phyloP scores from a whole-genome alignment of 768 basidiomycete species.

The Phylloporus scabripes region DNA sequence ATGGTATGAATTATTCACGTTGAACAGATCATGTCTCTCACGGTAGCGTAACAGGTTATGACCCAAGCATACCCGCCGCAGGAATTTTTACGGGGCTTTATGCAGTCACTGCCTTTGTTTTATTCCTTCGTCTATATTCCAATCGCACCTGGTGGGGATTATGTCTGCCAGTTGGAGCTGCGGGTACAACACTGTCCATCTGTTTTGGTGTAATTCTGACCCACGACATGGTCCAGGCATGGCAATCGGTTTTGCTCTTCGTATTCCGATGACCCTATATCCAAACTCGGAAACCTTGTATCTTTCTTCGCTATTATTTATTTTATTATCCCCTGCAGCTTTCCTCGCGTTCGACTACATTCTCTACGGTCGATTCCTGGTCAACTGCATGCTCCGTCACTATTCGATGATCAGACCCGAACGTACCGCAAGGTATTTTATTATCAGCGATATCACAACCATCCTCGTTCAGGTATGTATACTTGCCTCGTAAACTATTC shows the following conservation, averaged over 20 bases:
- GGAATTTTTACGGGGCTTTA: conserved; percentile 21
- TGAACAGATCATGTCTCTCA: neutral
- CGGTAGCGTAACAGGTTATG: conserved; percentile 12
- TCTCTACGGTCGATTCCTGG: conserved; percentile 26
- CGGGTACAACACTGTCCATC: conserved; percentile 10
- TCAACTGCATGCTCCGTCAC: conserved; percentile 12
- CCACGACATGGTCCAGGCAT: conserved; percentile 10
- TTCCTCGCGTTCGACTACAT: conserved; percentile 34
- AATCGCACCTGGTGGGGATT: conserved; percentile 29
- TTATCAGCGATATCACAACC: conserved; percentile 26
- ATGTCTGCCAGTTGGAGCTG: conserved; percentile 28
- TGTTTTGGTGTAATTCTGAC: conserved; percentile 2
- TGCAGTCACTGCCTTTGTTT: conserved; percentile 3
- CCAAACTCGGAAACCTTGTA: conserved; percentile 17
- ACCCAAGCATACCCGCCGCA: conserved; percentile 22
- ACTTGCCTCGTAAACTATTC: neutral
- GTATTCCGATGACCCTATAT: conserved; percentile 15
- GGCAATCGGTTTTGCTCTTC: conserved; percentile 18
- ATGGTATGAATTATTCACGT: neutral
- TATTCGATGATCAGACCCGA: conserved; percentile 25
- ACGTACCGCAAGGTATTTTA: conserved; percentile 20
- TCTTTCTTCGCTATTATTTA: conserved; percentile 19
- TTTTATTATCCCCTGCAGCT: conserved; percentile 23
- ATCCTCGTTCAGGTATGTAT: conserved; percentile 24
- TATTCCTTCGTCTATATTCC: conserved; percentile 17